phyloP scores from a whole-genome alignment of 2,329 filamentous ascomycete species.

The Escovopsis sp. region DNA sequence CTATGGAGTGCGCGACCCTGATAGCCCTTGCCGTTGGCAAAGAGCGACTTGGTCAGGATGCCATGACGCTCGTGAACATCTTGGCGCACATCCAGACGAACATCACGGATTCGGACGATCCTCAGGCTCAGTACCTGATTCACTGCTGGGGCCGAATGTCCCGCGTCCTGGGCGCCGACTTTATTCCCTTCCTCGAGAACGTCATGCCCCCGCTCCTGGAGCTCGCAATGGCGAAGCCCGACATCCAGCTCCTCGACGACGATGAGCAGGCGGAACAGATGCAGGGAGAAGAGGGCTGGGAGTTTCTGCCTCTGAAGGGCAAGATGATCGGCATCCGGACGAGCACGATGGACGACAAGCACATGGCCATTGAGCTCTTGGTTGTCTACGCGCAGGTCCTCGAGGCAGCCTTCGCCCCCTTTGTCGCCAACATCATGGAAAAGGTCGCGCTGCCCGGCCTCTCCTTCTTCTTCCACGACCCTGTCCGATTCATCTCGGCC shows the following conservation, averaged over 20 bases:
- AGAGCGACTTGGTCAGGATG: slow-evolving; percentile 77
- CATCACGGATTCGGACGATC: slow-evolving; percentile 84
- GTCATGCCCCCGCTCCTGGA: slow-evolving; percentile 92
- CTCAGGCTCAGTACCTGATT: slow-evolving; percentile 90
- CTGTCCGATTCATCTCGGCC: slow-evolving; percentile 84
- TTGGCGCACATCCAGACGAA: slow-evolving; percentile 73
- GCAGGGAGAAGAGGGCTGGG: slow-evolving; percentile 93
- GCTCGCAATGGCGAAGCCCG: slow-evolving; percentile 85
- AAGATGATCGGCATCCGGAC: slow-evolving; percentile 98
- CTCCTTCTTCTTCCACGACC: slow-evolving; percentile 98
- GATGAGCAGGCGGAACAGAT: slow-evolving; percentile 87
- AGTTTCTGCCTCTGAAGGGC: slow-evolving; percentile 88
- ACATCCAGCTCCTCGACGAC: slow-evolving; percentile 90
- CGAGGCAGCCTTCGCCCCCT: slow-evolving; percentile 83
- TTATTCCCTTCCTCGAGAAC: slow-evolving; percentile 78
- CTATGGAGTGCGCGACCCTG: slow-evolving; percentile 96
- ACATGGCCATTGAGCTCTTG: slow-evolving; percentile 97
- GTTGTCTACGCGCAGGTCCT: slow-evolving; percentile 94
- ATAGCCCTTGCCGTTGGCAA: slow-evolving; percentile 93
- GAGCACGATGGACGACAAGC: slow-evolving; percentile 92
- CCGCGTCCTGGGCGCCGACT: slow-evolving; percentile 77
- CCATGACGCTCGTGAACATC: slow-evolving; percentile 72
- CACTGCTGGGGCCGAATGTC: slow-evolving; percentile 99
- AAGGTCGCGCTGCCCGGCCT: slow-evolving; percentile 88
- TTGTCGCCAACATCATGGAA: slow-evolving; percentile 86